A percentile compares a stretch with the other conserved stretches of the same genome.
phyloP scores from a whole-genome alignment of 441 rosid genomes.

The Bocquillonia castaneifolia region DNA sequence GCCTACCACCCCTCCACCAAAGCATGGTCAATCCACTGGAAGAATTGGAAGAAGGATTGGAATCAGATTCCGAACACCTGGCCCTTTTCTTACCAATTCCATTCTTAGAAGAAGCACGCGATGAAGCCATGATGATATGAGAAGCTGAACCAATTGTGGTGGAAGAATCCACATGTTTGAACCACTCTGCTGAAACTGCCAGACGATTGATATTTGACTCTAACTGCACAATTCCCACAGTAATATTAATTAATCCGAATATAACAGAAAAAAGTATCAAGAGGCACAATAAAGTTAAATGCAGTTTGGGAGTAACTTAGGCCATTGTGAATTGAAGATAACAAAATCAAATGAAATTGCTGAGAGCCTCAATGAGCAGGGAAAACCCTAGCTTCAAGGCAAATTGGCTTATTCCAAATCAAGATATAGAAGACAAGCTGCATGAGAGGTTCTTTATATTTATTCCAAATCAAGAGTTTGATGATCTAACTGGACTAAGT shows the following conservation, averaged over 20 bases:
- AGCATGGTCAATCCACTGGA: slow-evolving; percentile 58
- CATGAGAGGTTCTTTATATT: neutral
- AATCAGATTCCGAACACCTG: slow-evolving; percentile 44
- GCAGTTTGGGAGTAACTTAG: neutral
- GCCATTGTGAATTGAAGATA: neutral
- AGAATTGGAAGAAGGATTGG: slow-evolving; percentile 46
- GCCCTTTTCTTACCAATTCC: slow-evolving; percentile 60
- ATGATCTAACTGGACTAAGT: neutral
- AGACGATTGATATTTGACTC: slow-evolving; percentile 71
- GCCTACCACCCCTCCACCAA: slow-evolving; percentile 97
- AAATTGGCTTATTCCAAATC: neutral
- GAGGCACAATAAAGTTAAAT: neutral
- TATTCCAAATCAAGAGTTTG: neutral
- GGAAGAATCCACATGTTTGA: slow-evolving; percentile 64
- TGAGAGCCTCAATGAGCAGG: neutral
- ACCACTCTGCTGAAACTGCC: slow-evolving; percentile 81
- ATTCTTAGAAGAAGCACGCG: slow-evolving; percentile 55
- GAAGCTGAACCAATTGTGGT: slow-evolving; percentile 67
- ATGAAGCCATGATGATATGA: slow-evolving; percentile 53
- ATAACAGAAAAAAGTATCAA: neutral
- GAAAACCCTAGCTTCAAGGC: neutral
- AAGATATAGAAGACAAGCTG: neutral
- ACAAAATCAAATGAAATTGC: neutral
- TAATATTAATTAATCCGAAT: slow-evolving; percentile 20
- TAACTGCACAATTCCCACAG: slow-evolving; percentile 48